Evolutionary conservation across 1,139 yeast species (phyloP), one percentile per base, ranked within the genome.

Genomic region (Hanseniaspora sp.): DNA sequence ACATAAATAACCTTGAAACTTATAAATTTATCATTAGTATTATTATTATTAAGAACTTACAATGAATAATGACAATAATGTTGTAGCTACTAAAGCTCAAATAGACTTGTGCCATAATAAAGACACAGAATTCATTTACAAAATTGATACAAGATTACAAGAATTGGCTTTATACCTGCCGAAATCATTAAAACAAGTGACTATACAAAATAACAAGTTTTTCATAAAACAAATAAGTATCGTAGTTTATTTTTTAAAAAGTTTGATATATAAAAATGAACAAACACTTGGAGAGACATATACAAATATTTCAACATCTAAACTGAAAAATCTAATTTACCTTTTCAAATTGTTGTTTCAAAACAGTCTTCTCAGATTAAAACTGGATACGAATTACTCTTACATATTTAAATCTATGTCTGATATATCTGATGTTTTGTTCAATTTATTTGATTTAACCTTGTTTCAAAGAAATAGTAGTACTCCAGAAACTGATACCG

Each of bases 221-320:
- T 3, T 18, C 12, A 38, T 43, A 8, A 44, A 39, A 15, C 46
- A 51, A 17, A 5, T 35, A 15, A 15, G 48, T 8, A 13, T 51
- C 2, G 9, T 51, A 1, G 1, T 17, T n/a, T 43, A 43, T 12
- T 51, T 35, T 29, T 34, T 39, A 3, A 51, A 51, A 15, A 30
- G 12, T 33, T 18, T 43, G 5, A 3, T 49, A 3, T 40, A 12
- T 1, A 35, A 35, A 15, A 49, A 37, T n/a, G 18, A 6, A 1
- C 46, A 29, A 17, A 51, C 53, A 11, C 17, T 51, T 6, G 31
- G 48, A 2, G 53, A 51, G 7, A 8, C 53, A 18, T 51, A 41
- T 38, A 29, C 39, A n/a, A 28, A 40, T 5, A 11, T 44, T 0
- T 29, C 38, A 17, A 33, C 44, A 7, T 43, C 53, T n/a, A 51